Evolutionary conservation across 2,329 filamentous ascomycete genomes (phyloP).

Genomic region (Phaeosphaeria sp.): DNA sequence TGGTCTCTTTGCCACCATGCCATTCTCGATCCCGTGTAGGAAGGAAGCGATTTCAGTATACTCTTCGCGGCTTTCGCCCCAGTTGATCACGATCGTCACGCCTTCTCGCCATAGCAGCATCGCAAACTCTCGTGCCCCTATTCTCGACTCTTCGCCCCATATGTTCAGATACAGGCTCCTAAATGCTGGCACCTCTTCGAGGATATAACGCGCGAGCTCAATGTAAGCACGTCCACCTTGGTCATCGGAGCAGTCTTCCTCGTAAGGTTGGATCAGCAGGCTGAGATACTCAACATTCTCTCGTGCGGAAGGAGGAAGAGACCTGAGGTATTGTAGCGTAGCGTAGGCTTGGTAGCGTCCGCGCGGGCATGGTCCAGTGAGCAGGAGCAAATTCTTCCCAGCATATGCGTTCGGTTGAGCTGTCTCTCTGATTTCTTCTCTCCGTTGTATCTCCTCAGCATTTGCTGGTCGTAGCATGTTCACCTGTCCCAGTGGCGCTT

Average conservation of each 20-base stretch:
- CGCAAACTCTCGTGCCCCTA: conserved; percentile 15
- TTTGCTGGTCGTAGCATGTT: conserved; percentile 40
- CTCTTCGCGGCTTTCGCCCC: conserved; percentile 3
- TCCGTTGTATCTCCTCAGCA: conserved; percentile 17
- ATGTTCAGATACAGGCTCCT: conserved; percentile 24
- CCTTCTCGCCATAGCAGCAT: conserved; percentile 14
- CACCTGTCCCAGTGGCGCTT: conserved; percentile 29
- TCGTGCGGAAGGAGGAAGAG: conserved; percentile 19
- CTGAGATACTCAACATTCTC: conserved; percentile 27
- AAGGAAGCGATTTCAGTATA: conserved; percentile 11
- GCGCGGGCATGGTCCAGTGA: conserved; percentile 39
- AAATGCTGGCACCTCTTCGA: conserved; percentile 18
- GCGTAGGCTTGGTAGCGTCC: conserved; percentile 45
- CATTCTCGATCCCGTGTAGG: conserved; percentile 4
- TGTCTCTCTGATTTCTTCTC: conserved; percentile 29
- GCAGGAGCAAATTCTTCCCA: conserved; percentile 32
- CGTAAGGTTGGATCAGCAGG: conserved; percentile 34
- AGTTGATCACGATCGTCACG: conserved; percentile 14
- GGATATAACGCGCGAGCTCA: conserved; percentile 24
- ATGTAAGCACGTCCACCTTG: conserved; percentile 21
- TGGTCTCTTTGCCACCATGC: neutral
- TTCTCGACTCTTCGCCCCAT: conserved; percentile 16
- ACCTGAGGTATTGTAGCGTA: conserved; percentile 32
- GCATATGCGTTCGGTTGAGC: conserved; percentile 35
- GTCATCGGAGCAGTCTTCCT: conserved; percentile 33